Base-by-base conservation (phyloP, 2,329 filamentous ascomycete species). In the Tolypocladium pustulatum region DNA sequence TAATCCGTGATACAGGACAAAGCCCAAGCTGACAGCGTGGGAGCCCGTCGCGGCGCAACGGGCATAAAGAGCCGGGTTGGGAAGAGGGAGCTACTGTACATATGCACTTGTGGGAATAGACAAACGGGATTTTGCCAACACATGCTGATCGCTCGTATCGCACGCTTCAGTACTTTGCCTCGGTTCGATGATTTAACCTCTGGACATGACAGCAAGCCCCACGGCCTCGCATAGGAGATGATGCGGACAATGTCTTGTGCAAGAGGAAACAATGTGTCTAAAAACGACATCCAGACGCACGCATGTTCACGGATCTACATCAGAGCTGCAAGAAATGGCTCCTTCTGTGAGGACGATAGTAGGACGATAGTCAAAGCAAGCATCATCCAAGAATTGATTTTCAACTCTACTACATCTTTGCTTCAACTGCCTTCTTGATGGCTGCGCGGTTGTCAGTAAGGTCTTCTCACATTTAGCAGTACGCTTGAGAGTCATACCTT, bases 11-110 rank as follows among this genome's bases (percentile, higher is more conserved):
- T 20, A 15, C 56, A 84, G 82, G 25, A 73, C 72, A 38, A 82
- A 82, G 69, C 71, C 81, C 46, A 85, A 84, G 76, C 66, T 83
- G 57, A 70, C 69, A 53, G 69, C 74, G 32, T 85, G 82, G 82
- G 75, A 81, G 66, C 80, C 82, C 22, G 69, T 75, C 43, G 71
- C 71, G 57, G 71, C 68, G 46, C 66, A 65, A 49, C 65, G 73
- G 58, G 65, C 65, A 64, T 75, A 67, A 64, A 63, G 56, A 36
- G 59, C 15, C 49, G 61, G 6, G 2, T 6, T 36, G 38, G 59
- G 36, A 56, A 54, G 34, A 49, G 59, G 38, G 54, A 43, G 57
- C 46, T 12, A 46, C 51, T 71, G 68, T 72, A 73, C 63, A 73
- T 73, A 71, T 64, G 52, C 30, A 34, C 12, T 56, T 56, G 51